Evolutionary conservation across 106 monocot species (phyloP), one percentile per base, ranked within the genome.

Genomic region (Platanthera zijinensis): DNA sequence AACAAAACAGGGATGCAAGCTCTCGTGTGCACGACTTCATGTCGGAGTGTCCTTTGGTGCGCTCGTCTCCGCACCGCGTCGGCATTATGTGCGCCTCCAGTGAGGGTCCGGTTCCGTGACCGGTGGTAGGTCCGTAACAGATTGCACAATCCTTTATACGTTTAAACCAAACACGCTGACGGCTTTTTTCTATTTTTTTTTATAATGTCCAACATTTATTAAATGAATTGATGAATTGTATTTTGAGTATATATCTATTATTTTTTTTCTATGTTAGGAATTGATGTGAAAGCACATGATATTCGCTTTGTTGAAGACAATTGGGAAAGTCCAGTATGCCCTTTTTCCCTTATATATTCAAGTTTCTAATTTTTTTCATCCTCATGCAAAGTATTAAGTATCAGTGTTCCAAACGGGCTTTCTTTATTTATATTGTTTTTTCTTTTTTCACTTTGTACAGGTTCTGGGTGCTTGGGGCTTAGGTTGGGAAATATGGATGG

Each of bases 401-500:
- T 32, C 2, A 32, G 8, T 52, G 3, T 11, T 52, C 10, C 52
- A 8, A 10, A 11, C 52, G 52, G 32, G 52, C 8, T 18, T 9
- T 19, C 8, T 59, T 19, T 59, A 59, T n/a, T 82, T 67, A 39
- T 80, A 46, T 12, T 56, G 8, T 50, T 78, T 66, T 32, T 12
- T 76, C 71, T 39, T 64, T 13, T 64, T 75, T 30, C n/a, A 48
- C 66, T 76, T 18, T 75, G 72, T 2, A 52, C 72, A 96, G 96
- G 96, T 96, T 80, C 90, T 96, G 81, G 96, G 96, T 81, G 96
- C 96, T 74, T 96, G 96, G 96, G 96, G 96, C 71, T 77, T 96
- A 52, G 96, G 96, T 25, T 96, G 96, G 96, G 96, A 96, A 84
- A 79, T 96, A 76, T 96, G 96, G 96, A 91, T 96, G 93, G 96